Conservation (phyloP, 768 basidiomycete species). For the Gyrodon lividus region DNA sequence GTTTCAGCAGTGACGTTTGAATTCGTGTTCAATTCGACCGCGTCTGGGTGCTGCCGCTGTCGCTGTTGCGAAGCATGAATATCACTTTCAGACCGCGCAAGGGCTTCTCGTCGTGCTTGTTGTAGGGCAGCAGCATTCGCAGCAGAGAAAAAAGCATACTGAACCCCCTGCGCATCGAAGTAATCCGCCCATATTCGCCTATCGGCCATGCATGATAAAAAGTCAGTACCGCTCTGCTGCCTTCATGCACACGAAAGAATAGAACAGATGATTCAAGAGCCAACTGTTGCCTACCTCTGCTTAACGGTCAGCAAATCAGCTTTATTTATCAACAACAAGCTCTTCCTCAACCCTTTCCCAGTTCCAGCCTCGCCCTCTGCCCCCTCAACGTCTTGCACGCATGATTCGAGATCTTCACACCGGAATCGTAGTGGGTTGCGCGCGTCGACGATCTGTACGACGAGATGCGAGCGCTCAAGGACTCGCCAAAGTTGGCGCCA, state of each 20-base stretch:
- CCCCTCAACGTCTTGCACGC: constrained; percentile 83
- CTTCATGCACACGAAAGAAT: too few species aligned
- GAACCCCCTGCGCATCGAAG: constrained; percentile 71
- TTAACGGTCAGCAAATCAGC: constrained; percentile 84
- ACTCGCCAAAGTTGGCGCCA: constrained; percentile 99
- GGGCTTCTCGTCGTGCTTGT: constrained; percentile 59
- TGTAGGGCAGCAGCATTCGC: constrained; percentile 84
- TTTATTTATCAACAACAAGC: constrained; percentile 90
- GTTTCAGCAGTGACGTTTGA: constrained; percentile 6
- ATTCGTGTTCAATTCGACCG: background rate
- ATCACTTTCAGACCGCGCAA: constrained; percentile 25
- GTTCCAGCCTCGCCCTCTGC: constrained; percentile 78
- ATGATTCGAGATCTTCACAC: constrained; percentile 87
- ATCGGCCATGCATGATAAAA: constrained; percentile 38
- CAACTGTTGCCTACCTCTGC: constrained; percentile 66
- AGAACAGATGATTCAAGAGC: background rate
- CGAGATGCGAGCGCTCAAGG: constrained; percentile 87
- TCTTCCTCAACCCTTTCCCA: constrained; percentile 68
- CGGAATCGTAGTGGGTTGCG: constrained; percentile 91
- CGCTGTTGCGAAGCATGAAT: constrained; percentile 6
- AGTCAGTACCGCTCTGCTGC: background rate
- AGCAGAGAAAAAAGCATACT: constrained; percentile 93
- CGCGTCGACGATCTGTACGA: constrained; percentile 96
- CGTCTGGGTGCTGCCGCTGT: background rate
- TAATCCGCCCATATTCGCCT: constrained; percentile 91